Evolutionary conservation across 768 basidiomycete genomes (phyloP).

Genomic region (Tylopilus vinaceipallidus): DNA sequence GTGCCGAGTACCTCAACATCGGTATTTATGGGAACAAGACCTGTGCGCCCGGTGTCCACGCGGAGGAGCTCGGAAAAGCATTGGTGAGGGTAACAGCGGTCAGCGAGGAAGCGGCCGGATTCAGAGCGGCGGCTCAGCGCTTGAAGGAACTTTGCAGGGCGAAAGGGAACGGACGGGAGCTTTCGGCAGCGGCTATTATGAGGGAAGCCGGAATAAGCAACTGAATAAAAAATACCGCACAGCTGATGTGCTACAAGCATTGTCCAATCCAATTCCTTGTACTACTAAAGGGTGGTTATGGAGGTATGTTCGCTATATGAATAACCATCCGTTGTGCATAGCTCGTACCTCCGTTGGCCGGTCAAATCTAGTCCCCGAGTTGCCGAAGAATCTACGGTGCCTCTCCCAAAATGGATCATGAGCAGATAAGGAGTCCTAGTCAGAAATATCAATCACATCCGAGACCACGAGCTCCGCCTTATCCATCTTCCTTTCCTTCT

Average conservation of each 20-base stretch:
- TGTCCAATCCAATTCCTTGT: too few relatives aligned
- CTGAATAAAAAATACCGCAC: too few relatives aligned
- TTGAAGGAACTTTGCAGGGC: slow-evolving; percentile 4
- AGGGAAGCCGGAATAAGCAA: background rate
- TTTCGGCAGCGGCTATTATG: background rate
- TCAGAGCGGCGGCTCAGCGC: slow-evolving; percentile 2
- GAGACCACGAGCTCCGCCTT: slow-evolving; percentile 33
- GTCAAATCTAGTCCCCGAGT: too few relatives aligned
- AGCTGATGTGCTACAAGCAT: too few relatives aligned
- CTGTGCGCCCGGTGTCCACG: background rate
- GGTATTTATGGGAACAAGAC: slow-evolving; percentile 4
- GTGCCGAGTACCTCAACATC: slow-evolving; percentile 4
- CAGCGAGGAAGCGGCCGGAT: slow-evolving; percentile 2
- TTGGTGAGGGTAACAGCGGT: slow-evolving; percentile 5
- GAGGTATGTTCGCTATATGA: too few relatives aligned
- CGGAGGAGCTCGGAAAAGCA: slow-evolving; percentile 5
- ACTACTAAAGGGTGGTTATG: too few relatives aligned
- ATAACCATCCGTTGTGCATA: too few relatives aligned
- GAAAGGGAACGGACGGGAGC: slow-evolving; percentile 3
- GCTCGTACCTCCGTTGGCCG: too few relatives aligned
- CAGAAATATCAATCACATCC: slow-evolving; percentile 60
- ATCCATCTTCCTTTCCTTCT: slow-evolving; percentile 25
- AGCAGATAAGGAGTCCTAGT: slow-evolving; percentile 14
- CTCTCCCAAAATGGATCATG: too few relatives aligned
- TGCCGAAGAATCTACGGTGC: too few relatives aligned